A percentile compares a stretch with the other conserved stretches of the same genome.
Evolutionary conservation across 202 grass and related monocot genomes (phyloP).

Genomic region (Hordeum pubiflorum): DNA sequence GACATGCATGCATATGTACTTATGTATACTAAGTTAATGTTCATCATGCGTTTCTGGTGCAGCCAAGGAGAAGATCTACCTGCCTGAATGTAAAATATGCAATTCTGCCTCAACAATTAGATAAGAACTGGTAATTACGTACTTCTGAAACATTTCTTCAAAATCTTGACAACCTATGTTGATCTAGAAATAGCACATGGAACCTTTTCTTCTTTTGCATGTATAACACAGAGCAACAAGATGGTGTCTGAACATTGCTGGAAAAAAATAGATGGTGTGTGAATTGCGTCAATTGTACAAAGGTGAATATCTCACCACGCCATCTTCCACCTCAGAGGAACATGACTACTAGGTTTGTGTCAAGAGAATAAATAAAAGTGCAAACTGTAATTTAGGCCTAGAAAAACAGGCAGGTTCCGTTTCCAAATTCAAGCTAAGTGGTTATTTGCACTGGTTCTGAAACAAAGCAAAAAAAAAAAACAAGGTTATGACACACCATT

Average conservation of each 20-base stretch:
- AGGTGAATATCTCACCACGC: neutral
- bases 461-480: neutral
- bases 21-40: neutral
- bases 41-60: neutral
- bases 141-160: too few relatives aligned
- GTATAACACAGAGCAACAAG: too few relatives aligned
- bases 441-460: neutral
- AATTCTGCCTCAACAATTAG: neutral
- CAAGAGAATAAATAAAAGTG: neutral
- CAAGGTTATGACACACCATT: too few relatives aligned
- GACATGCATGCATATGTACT: neutral
- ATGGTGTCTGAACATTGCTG: neutral
- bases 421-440: neutral
- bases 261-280: neutral
- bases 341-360: neutral
- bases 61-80: neutral
- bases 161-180: too few relatives aligned
- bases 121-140: neutral
- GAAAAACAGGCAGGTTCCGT: neutral
- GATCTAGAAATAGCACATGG: too few relatives aligned
- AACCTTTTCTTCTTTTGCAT: too few relatives aligned
- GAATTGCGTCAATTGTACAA: neutral
- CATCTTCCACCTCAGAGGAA: neutral
- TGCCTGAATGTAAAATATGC: neutral
- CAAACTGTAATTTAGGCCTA: neutral